Conservation (phyloP, 2,329 filamentous ascomycete genomes). For the Botrytis tulipae region DNA sequence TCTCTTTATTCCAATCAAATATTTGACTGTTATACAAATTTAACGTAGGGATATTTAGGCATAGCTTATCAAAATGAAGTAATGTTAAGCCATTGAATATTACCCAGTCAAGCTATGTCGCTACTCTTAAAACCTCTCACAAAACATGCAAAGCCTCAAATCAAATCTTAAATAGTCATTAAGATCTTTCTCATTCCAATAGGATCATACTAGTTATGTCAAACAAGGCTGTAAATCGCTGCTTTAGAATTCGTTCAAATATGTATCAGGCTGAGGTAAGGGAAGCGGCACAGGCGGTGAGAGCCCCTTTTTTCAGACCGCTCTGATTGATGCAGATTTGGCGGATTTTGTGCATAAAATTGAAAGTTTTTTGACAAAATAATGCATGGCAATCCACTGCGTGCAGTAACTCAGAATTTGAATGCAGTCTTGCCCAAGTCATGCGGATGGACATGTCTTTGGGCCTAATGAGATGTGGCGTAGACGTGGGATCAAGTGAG, state of each 20-base stretch:
- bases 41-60: neutral
- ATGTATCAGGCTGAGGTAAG: neutral
- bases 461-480: neutral
- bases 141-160: neutral
- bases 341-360: neutral
- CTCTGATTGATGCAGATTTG: neutral
- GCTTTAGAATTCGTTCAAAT: neutral
- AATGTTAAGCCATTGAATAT: neutral
- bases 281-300: neutral
- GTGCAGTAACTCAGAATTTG: neutral
- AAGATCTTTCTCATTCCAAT: neutral
- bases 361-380: neutral
- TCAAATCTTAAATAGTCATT: too few relatives aligned
- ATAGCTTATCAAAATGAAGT: neutral
- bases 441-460: neutral
- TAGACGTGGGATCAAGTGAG: slow-evolving; percentile 8
- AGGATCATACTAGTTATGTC: neutral
- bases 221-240: neutral
- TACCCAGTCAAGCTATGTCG: neutral
- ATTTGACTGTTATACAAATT: neutral
- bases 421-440: neutral
- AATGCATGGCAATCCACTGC: neutral
- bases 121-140: neutral
- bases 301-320: neutral
- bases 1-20: neutral